phyloP scores from a whole-genome alignment of 257 asterid species.

The Lantana camara region DNA sequence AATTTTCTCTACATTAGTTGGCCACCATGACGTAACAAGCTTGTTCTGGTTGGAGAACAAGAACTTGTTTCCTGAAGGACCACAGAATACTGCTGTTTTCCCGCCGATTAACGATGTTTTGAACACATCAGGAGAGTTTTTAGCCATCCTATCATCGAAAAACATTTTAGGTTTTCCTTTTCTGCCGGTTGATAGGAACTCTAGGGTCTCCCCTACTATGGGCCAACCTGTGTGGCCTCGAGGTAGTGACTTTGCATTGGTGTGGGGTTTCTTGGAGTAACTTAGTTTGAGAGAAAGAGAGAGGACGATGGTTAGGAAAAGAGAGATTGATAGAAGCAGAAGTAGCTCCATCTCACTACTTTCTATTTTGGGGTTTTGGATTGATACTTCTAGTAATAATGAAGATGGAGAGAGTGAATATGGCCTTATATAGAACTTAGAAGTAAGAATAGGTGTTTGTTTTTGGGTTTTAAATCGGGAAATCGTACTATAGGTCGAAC shows the following conservation, averaged over 20 bases:
- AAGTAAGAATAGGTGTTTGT: too few relatives aligned
- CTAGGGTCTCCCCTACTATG: constrained; percentile 25
- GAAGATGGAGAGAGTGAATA: not conserved
- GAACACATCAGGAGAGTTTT: constrained; percentile 33
- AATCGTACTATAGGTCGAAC: too few relatives aligned
- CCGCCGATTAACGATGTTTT: constrained; percentile 39
- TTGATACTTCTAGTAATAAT: not conserved
- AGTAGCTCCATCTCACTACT: constrained; percentile 26
- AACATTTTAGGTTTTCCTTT: constrained; percentile 31
- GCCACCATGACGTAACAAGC: constrained; percentile 37
- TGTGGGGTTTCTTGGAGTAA: too few relatives aligned
- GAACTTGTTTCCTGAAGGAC: constrained; percentile 37
- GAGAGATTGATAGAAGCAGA: constrained; percentile 15
- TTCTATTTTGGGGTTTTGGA: not conserved
- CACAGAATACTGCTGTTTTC: constrained; percentile 33
- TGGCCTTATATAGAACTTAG: not conserved
- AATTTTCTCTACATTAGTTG: constrained; percentile 27
- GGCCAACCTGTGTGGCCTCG: constrained; percentile 27
- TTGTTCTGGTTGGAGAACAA: constrained; percentile 39
- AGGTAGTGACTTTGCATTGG: not conserved
- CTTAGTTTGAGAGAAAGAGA: constrained; percentile 25
- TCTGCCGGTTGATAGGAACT: constrained; percentile 12
- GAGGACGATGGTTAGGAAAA: not conserved
- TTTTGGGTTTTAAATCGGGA: too few relatives aligned
- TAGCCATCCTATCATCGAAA: constrained; percentile 31